A percentile compares a stretch with the other conserved stretches of the same genome.
phyloP scores from a whole-genome alignment of 768 basidiomycete species.

The Rhodocollybia butyracea region DNA sequence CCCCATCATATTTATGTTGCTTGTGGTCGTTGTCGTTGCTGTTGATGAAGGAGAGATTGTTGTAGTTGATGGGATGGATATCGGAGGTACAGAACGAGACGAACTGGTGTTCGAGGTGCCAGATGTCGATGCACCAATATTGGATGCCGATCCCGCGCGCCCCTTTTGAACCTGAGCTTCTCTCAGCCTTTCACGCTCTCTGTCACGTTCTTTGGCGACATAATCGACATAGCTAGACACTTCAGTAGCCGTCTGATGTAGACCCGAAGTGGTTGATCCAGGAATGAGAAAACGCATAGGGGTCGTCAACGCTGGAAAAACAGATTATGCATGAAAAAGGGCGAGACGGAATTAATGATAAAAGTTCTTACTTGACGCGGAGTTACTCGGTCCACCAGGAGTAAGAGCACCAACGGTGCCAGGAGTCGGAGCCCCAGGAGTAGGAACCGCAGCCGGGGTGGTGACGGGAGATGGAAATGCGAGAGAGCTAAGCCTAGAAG shows the following conservation, averaged over 20 bases:
- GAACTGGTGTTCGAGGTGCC: constrained; percentile 7
- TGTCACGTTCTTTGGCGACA: constrained; percentile 72
- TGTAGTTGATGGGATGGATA: background rate
- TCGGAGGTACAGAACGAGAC: background rate
- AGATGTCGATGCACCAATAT: constrained; percentile 20
- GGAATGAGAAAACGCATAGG: constrained; percentile 19
- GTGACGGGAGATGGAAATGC: constrained; percentile 15
- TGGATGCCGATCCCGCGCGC: constrained; percentile 15
- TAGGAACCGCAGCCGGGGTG: constrained; percentile 15
- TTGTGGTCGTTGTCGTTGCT: background rate
- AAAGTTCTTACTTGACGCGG: background rate
- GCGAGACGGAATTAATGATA: background rate
- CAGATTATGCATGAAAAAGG: background rate
- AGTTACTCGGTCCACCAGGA: background rate
- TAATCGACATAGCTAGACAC: constrained; percentile 72
- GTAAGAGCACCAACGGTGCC: background rate
- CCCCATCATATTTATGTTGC: background rate
- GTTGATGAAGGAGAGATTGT: background rate
- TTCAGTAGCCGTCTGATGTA: constrained; percentile 51
- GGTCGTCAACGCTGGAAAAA: constrained; percentile 1
- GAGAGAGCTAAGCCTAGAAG: background rate
- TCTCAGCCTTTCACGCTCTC: constrained; percentile 71
- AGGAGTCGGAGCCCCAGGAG: constrained; percentile 3
- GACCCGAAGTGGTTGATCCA: constrained; percentile 29
- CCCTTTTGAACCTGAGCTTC: constrained; percentile 34